Conservation (phyloP, 2,329 filamentous ascomycete species). For the Aspergillus vadensis region DNA sequence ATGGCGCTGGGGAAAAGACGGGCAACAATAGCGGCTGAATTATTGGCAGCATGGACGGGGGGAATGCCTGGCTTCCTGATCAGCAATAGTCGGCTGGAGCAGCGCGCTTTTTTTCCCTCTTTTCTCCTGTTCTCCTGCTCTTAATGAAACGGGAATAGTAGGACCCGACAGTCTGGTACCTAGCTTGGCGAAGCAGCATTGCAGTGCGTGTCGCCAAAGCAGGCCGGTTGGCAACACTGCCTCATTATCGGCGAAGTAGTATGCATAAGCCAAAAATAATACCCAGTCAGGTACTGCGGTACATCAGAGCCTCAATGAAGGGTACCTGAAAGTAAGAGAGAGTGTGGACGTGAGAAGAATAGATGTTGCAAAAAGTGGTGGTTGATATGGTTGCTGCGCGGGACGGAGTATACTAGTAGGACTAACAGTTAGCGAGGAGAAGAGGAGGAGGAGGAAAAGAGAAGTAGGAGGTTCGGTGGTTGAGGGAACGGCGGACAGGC, state of each 20-base stretch:
- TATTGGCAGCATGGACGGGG: conserved; percentile 10
- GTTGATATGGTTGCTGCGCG: too few species aligned
- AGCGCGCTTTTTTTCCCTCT: conserved; percentile 19
- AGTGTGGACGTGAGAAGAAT: background rate
- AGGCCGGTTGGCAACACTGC: conserved; percentile 32
- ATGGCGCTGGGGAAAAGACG: conserved; percentile 3
- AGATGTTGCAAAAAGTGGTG: background rate
- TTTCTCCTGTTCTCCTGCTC: conserved; percentile 2
- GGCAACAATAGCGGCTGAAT: conserved; percentile 15
- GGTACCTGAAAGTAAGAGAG: background rate
- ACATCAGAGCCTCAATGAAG: background rate
- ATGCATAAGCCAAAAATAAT: background rate
- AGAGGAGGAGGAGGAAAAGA: background rate
- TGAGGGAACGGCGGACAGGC: too few species aligned
- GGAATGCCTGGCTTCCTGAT: conserved; percentile 17
- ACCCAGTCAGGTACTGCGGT: background rate
- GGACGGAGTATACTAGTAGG: background rate
- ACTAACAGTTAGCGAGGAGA: background rate
- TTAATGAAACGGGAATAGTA: conserved; percentile 28
- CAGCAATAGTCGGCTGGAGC: conserved; percentile 18
- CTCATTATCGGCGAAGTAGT: conserved; percentile 16
- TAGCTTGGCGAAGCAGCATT: conserved; percentile 38
- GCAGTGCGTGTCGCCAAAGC: conserved; percentile 35
- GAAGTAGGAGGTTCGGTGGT: background rate
- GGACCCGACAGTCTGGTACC: conserved; percentile 38